Percentiles rank a stretch among this genome's conserved stretches.
Conservation (phyloP, 805 yeast species). For the Alloascoidea africana region DNA sequence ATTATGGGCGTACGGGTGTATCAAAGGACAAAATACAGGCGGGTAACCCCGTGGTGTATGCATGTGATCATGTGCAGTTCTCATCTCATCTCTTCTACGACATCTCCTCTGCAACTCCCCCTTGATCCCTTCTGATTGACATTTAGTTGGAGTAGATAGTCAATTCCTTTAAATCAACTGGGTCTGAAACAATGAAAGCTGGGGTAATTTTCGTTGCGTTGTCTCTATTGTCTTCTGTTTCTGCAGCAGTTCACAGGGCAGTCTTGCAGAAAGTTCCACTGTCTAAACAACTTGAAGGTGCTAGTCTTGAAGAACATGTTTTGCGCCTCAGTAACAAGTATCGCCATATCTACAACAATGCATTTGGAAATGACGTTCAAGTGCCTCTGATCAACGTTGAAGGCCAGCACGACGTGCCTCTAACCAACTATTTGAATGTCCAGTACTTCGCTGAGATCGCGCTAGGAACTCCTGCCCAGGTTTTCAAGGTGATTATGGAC, state of each 20-base stretch:
- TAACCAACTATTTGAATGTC: conserved; percentile 88
- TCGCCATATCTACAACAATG: conserved; percentile 29
- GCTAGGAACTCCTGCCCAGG: conserved; percentile 87
- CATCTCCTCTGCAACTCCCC: too few species aligned
- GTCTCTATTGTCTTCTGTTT: too few species aligned
- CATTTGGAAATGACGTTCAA: conserved; percentile 11
- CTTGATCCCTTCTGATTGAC: too few species aligned
- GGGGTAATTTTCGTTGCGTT: too few species aligned
- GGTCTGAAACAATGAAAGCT: too few species aligned
- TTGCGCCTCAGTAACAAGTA: conserved; percentile 48
- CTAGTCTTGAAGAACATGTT: conserved; percentile 35
- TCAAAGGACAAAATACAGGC: too few species aligned
- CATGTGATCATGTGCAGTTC: too few species aligned
- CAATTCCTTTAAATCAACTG: too few species aligned
- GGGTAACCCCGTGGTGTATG: too few species aligned
- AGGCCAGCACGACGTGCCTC: conserved; percentile 58
- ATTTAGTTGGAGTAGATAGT: too few species aligned
- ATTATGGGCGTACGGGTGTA: too few species aligned
- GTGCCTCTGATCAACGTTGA: conserved; percentile 16
- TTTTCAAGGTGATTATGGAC: conserved; percentile 86
- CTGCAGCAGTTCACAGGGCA: not conserved
- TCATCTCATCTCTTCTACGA: too few species aligned
- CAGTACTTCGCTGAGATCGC: conserved; percentile 89
- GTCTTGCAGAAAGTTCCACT: not conserved
- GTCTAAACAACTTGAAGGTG: not conserved